phyloP scores from a whole-genome alignment of 371 early-diverging fungal genomes.

The Fennellomyces sp. region DNA sequence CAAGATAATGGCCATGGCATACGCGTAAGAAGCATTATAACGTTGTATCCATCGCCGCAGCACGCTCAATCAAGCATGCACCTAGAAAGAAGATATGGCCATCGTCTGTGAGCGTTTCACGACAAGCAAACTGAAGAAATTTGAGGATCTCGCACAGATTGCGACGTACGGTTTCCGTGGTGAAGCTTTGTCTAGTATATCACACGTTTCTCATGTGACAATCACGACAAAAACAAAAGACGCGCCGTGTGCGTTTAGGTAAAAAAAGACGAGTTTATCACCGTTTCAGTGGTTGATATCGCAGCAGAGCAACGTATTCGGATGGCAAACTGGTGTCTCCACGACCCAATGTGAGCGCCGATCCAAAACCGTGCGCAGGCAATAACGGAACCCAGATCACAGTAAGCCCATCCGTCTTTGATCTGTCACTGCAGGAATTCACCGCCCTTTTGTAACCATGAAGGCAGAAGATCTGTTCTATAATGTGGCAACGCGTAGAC shows the following conservation, averaged over 20 bases:
- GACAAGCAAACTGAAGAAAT: slow-evolving; percentile 89
- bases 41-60: background rate
- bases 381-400: slow-evolving; percentile 92
- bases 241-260: slow-evolving; percentile 84
- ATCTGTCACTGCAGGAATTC: too few relatives aligned
- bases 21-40: slow-evolving; percentile 39
- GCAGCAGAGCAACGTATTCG: slow-evolving; percentile 79
- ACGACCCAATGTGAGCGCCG: slow-evolving; percentile 68
- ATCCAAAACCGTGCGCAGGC: slow-evolving; percentile 91
- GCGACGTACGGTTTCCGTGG: slow-evolving; percentile 99
- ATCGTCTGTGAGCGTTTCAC: slow-evolving; percentile 95
- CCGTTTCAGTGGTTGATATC: background rate
- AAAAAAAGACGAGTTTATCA: background rate
- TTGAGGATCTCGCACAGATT: slow-evolving; percentile 87
- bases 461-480: slow-evolving; percentile 93
- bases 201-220: slow-evolving; percentile 89
- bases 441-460: slow-evolving; percentile 1
- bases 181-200: slow-evolving; percentile 98
- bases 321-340: slow-evolving; percentile 83
- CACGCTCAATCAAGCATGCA: background rate
- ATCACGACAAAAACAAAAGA: slow-evolving; percentile 86
- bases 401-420: too few relatives aligned
- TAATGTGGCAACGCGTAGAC: slow-evolving; percentile 82
- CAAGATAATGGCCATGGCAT: slow-evolving; percentile 99
- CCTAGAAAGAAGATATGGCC: slow-evolving; percentile 73